phyloP scores from a whole-genome alignment of 495 filamentous ascomycete genomes.

The Penicillium waksmanii region DNA sequence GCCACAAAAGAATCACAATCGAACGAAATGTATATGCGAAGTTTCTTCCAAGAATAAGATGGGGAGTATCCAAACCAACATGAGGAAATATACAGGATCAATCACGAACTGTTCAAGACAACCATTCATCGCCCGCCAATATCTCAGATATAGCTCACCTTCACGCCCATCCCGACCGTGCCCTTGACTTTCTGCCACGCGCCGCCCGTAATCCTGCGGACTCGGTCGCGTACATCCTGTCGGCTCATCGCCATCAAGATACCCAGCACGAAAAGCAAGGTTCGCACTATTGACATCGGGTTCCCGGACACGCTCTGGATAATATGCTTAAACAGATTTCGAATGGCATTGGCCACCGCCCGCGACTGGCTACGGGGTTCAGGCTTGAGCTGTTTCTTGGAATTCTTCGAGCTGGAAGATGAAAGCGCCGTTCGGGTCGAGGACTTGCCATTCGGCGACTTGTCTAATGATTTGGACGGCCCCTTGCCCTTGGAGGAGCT shows the following conservation, averaged over 20 bases:
- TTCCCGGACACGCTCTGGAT: conserved; percentile 67
- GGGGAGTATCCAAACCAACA: conserved; percentile 18
- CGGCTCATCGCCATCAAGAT: conserved; percentile 77
- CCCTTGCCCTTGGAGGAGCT: conserved; percentile 38
- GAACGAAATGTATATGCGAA: conserved; percentile 29
- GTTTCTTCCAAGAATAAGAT: conserved; percentile 4
- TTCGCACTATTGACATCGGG: conserved; percentile 73
- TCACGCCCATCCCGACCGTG: conserved; percentile 95
- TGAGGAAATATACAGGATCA: conserved; percentile 25
- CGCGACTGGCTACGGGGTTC: conserved; percentile 35
- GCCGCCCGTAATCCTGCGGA: conserved; percentile 65
- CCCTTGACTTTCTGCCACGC: conserved; percentile 83
- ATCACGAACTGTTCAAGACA: conserved; percentile 17
- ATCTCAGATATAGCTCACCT: conserved; percentile 89
- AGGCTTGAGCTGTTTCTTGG: conserved; percentile 45
- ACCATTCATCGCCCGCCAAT: conserved; percentile 8
- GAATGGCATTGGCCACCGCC: conserved; percentile 53
- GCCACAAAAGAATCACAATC: conserved; percentile 25
- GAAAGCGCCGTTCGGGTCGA: conserved; percentile 38
- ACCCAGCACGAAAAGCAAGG: conserved; percentile 80
- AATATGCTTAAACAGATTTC: conserved; percentile 64
- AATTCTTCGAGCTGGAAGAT: conserved; percentile 41
- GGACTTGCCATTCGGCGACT: conserved; percentile 34
- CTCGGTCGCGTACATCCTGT: conserved; percentile 72
- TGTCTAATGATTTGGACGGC: conserved; percentile 31